These are phyloP conservation scores for Psophocarpus tetragonolobus DNA, from an alignment of 306 rosid species.

Conservation along the genomic window DNA sequence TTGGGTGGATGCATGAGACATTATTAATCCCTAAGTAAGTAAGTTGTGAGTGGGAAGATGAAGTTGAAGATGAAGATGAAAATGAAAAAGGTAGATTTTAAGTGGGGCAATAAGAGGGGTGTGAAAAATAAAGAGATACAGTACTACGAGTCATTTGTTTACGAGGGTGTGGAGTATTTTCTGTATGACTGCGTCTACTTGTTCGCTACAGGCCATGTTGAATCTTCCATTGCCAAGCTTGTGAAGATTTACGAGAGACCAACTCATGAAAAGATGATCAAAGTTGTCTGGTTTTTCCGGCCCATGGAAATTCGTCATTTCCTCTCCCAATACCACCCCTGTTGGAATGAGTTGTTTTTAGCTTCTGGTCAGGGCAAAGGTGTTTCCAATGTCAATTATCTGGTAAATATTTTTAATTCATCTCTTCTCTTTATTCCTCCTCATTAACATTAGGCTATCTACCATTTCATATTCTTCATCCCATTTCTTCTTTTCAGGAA, in stretches of 20 bases:
- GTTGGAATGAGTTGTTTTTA: constrained; percentile 68
- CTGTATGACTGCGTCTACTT: constrained; percentile 55
- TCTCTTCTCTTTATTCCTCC: no score
- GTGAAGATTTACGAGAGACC: constrained; percentile 52
- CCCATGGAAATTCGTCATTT: constrained; percentile 50
- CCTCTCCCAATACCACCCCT: constrained; percentile 37
- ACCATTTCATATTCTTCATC: no score
- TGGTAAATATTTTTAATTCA: constrained; percentile 54
- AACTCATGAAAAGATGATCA: constrained; percentile 36
- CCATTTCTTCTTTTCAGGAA: constrained; percentile 49
- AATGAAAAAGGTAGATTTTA: constrained; percentile 38
- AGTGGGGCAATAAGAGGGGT: constrained; percentile 55
- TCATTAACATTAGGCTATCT: no score
- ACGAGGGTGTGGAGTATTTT: constrained; percentile 46
- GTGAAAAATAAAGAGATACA: not conserved
- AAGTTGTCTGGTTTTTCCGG: constrained; percentile 58
- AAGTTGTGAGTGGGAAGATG: no score
- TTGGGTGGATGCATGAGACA: no score
- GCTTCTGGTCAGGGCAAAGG: constrained; percentile 62
- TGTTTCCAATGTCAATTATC: constrained; percentile 38
- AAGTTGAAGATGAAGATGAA: no score
- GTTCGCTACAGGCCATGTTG: constrained; percentile 25
- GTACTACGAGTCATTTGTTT: constrained; percentile 59
- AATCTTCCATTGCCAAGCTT: constrained; percentile 59
- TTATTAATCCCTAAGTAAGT: no score